Evolutionary conservation across 495 filamentous ascomycete genomes (phyloP).

Genomic region (Geoglossum glabrum): DNA sequence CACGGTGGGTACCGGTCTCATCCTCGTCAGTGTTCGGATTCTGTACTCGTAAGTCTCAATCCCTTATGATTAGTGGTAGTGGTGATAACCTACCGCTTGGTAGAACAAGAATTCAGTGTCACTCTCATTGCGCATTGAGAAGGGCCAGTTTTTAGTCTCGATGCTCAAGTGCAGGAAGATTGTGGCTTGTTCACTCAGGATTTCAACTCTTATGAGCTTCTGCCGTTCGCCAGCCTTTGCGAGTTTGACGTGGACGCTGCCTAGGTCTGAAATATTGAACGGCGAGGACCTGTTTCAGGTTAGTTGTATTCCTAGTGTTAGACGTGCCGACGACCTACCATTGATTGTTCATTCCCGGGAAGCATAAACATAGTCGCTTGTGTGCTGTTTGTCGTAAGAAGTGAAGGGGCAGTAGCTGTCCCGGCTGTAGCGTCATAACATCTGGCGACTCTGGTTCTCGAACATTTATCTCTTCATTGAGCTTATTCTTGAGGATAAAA

Average conservation of each 20-base stretch:
- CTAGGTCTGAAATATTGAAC: constrained; percentile 88
- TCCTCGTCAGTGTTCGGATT: constrained; percentile 65
- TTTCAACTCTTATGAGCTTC: constrained; percentile 66
- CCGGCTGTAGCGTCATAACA: constrained; percentile 50
- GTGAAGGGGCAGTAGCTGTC: constrained; percentile 62
- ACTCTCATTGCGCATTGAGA: constrained; percentile 94
- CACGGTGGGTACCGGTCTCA: constrained; percentile 51
- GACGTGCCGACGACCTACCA: constrained; percentile 30
- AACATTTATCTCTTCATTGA: constrained; percentile 69
- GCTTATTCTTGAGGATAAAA: constrained; percentile 85
- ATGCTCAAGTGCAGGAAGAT: constrained; percentile 81
- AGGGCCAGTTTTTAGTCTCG: constrained; percentile 90
- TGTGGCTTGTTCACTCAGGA: constrained; percentile 77
- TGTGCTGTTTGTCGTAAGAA: constrained; percentile 58
- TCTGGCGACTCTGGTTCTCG: constrained; percentile 78
- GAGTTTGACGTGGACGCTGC: constrained; percentile 80
- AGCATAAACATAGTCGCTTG: constrained; percentile 85
- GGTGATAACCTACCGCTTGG: constrained; percentile 31
- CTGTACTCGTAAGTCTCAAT: constrained; percentile 4
- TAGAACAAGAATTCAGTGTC: constrained; percentile 90
- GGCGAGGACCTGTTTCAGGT: constrained; percentile 43
- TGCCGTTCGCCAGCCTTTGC: constrained; percentile 79
- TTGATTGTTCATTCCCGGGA: constrained; percentile 85
- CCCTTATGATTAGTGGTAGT: background rate
- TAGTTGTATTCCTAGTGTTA: background rate